These are phyloP conservation scores for Ensete ventricosum DNA, from an alignment of 176 grass and related monocot genomes.

Conservation along the genomic window DNA sequence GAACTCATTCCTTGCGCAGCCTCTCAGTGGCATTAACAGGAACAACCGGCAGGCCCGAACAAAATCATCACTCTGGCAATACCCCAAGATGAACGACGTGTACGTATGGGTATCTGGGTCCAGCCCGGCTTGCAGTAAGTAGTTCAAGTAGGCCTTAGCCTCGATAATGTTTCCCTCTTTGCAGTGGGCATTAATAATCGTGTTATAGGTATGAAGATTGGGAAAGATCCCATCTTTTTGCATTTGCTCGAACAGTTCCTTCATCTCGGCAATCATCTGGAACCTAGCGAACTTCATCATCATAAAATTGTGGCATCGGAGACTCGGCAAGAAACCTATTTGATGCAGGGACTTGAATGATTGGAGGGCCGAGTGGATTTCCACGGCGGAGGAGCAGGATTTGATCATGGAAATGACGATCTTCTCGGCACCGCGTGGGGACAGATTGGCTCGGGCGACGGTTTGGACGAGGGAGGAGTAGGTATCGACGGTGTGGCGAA, in stretches of 20 bases:
- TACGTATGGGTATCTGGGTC: slow-evolving; percentile 57
- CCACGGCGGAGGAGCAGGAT: slow-evolving; percentile 33
- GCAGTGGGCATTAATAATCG: slow-evolving; percentile 77
- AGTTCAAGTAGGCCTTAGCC: slow-evolving; percentile 55
- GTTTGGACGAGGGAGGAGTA: slow-evolving; percentile 57
- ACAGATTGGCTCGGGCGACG: slow-evolving; percentile 28
- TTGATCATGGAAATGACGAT: slow-evolving; percentile 60
- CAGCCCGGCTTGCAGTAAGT: slow-evolving; percentile 41
- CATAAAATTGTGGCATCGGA: slow-evolving; percentile 52
- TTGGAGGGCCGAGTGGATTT: slow-evolving; percentile 29
- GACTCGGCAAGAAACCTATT: slow-evolving; percentile 41
- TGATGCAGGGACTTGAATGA: slow-evolving; percentile 49
- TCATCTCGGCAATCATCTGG: slow-evolving; percentile 56
- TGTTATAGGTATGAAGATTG: slow-evolving; percentile 64
- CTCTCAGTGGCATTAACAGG: slow-evolving; percentile 76
- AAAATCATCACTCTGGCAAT: slow-evolving; percentile 46
- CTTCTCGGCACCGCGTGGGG: slow-evolving; percentile 35
- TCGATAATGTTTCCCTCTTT: slow-evolving; percentile 48
- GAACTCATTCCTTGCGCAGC: slow-evolving; percentile 43
- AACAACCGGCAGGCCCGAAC: slow-evolving; percentile 53
- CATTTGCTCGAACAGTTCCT: slow-evolving; percentile 47
- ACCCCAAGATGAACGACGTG: slow-evolving; percentile 67
- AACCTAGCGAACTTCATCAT: slow-evolving; percentile 60
- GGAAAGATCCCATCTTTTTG: slow-evolving; percentile 44
- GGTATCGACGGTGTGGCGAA: slow-evolving; percentile 53